Percentiles rank a stretch among this genome's conserved stretches.
Evolutionary conservation across 148 eudicot genomes (phyloP).

Genomic region (Salicornia ramosissima): DNA sequence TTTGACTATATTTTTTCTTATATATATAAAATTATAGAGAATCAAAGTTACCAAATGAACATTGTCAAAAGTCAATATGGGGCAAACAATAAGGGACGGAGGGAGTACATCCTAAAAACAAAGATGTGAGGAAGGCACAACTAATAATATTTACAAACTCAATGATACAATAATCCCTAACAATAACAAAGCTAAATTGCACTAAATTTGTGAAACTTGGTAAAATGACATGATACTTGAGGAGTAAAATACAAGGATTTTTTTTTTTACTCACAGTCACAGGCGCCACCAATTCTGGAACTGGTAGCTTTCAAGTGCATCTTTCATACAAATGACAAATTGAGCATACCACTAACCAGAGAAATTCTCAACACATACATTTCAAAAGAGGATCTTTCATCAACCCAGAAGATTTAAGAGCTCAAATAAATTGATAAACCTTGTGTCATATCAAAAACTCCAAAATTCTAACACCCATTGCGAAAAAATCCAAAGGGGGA

Average conservation of each 20-base stretch:
- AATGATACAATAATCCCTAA: no score
- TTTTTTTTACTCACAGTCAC: no score
- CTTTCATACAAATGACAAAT: background rate
- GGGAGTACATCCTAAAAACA: no score
- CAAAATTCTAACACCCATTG: background rate
- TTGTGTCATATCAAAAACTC: background rate
- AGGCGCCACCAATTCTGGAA: background rate
- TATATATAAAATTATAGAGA: no score
- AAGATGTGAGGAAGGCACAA: no score
- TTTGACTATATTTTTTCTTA: no score
- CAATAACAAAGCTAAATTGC: background rate
- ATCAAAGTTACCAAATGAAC: no score
- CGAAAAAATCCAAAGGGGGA: background rate
- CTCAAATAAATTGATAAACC: background rate
- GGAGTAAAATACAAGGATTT: background rate
- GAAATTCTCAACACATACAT: background rate
- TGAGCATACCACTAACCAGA: background rate
- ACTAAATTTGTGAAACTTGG: background rate
- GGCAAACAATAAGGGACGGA: no score
- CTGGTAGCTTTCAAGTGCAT: background rate
- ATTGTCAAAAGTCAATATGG: no score
- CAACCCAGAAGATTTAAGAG: background rate
- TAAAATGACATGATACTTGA: background rate
- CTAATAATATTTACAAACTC: no score
- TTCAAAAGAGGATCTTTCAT: background rate